phyloP scores from a whole-genome alignment of 2,329 filamentous ascomycete genomes.

The Raffaelea arxii region DNA sequence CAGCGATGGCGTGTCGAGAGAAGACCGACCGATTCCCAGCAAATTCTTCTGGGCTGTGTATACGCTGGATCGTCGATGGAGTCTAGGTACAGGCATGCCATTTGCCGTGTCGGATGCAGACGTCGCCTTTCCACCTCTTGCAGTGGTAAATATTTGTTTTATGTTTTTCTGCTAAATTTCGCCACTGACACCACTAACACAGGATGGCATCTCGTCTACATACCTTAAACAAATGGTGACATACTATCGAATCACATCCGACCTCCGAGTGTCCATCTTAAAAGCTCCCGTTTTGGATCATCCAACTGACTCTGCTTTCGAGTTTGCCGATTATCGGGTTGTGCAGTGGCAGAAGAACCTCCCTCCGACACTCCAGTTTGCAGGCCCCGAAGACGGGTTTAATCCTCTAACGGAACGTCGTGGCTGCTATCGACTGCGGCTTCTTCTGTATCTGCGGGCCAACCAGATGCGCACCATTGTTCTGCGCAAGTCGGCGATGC shows the following conservation, averaged over 20 bases:
- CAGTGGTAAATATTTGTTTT: too few species aligned
- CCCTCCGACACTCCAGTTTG: not conserved
- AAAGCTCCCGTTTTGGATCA: not conserved
- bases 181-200: not conserved
- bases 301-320: not conserved
- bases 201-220: not conserved
- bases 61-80: slow-evolving; percentile 7
- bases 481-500: not conserved
- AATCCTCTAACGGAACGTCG: not conserved
- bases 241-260: not conserved
- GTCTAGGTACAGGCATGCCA: slow-evolving; percentile 6
- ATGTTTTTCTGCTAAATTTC: too few species aligned
- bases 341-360: not conserved
- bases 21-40: too few species aligned
- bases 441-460: slow-evolving; percentile 1
- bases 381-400: not conserved
- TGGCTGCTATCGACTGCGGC: not conserved
- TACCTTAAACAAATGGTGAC: slow-evolving; percentile 1
- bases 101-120: slow-evolving; percentile 2
- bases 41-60: slow-evolving; percentile 5
- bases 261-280: not conserved
- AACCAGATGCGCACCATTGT: slow-evolving; percentile 3
- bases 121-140: too few species aligned
- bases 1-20: not conserved
- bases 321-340: not conserved